These are phyloP conservation scores for Aspergillus sclerotioniger DNA, from an alignment of 495 filamentous ascomycete genomes.

Conservation along the genomic window DNA sequence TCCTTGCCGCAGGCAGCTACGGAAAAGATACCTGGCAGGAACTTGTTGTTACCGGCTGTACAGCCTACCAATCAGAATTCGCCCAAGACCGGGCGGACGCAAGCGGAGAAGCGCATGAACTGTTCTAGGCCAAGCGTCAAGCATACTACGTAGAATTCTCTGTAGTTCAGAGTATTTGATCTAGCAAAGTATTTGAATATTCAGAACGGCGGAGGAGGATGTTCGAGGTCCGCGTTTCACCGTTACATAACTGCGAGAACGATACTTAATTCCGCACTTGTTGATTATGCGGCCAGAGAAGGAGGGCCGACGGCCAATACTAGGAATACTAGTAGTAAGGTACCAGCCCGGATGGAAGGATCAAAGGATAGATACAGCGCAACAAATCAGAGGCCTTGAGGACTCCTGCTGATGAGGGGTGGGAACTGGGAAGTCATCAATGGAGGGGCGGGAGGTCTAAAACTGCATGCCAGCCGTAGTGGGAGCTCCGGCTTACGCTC, in stretches of 20 bases:
- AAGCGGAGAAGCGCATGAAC: constrained; percentile 13
- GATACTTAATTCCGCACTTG: not conserved
- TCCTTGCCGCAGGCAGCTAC: constrained; percentile 23
- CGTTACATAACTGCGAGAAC: not conserved
- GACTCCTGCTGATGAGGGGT: no score
- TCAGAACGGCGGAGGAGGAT: not conserved
- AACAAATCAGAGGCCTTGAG: no score
- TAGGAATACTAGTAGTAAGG: no score
- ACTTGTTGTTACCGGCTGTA: constrained; percentile 17
- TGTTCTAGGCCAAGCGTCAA: constrained; percentile 1
- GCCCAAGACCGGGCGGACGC: constrained; percentile 7
- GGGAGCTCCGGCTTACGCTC: no score
- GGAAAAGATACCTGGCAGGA: constrained; percentile 17
- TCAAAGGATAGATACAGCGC: not conserved
- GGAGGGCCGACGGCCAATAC: not conserved
- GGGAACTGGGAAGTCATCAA: no score
- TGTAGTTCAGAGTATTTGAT: no score
- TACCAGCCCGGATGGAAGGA: not conserved
- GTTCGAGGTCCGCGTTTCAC: not conserved
- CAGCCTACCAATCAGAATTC: constrained; percentile 9
- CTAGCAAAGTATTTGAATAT: not conserved
- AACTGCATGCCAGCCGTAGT: no score
- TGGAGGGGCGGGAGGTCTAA: no score
- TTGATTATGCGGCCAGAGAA: not conserved
- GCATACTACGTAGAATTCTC: not conserved